Evolutionary conservation across 2,329 filamentous ascomycete genomes (phyloP).

Genomic region (Fusarium pseudocircinatum): DNA sequence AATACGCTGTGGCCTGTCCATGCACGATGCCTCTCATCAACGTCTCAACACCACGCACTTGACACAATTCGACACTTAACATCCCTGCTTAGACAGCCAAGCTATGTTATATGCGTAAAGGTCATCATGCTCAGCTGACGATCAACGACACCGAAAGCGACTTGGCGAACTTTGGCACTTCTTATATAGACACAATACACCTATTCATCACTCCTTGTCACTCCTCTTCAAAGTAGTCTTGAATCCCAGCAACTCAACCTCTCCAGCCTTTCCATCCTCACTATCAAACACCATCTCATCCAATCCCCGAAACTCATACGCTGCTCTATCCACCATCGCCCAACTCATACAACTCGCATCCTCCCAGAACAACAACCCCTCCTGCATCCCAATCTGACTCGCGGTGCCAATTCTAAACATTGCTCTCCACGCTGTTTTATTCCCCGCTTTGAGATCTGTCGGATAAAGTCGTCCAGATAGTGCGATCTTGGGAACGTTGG

Average conservation of each 20-base stretch:
- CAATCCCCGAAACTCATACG: background rate
- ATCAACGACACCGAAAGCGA: no score
- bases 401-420: background rate
- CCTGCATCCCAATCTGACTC: background rate
- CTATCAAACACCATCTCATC: constrained; percentile 11
- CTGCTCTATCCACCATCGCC: background rate
- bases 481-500: background rate
- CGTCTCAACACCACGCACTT: fast-evolving
- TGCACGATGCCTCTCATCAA: constrained; percentile 2
- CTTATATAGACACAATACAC: background rate
- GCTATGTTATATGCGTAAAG: no score
- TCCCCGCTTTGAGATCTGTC: background rate
- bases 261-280: background rate
- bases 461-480: background rate
- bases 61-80: background rate
- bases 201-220: fast-evolving
- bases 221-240: background rate
- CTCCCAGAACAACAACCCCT: background rate
- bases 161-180: fast-evolving
- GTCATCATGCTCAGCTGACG: no score
- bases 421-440: background rate
- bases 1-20: background rate
- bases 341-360: constrained; percentile 9
- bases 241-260: constrained; percentile 4
- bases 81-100: no score